Conservation (phyloP, 2,329 filamentous ascomycete genomes). For the Botrytis fragariae region DNA sequence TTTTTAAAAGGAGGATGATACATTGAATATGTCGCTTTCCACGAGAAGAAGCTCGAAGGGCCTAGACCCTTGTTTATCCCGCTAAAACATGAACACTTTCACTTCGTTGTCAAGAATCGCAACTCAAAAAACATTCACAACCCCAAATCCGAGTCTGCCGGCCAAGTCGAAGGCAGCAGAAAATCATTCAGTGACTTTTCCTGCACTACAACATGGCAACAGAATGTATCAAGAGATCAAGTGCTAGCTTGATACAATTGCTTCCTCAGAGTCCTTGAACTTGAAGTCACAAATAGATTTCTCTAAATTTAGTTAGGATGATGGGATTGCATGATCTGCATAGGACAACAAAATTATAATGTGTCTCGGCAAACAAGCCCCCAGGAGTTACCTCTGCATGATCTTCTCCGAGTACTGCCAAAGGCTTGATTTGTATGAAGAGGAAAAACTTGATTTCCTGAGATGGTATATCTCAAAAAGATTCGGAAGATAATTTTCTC, state of each 20-base stretch:
- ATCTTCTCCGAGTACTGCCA: background rate
- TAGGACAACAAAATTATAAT: background rate
- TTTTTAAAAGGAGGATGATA: background rate
- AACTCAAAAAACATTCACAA: accelerated
- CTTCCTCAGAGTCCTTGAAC: background rate
- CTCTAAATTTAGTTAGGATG: background rate
- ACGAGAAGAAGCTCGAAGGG: no score
- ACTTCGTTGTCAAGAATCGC: background rate
- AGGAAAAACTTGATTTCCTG: background rate
- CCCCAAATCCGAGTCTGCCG: background rate
- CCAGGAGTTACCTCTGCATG: background rate
- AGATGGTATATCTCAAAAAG: background rate
- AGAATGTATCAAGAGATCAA: background rate
- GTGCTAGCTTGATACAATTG: background rate
- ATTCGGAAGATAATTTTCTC: background rate
- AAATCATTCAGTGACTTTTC: background rate
- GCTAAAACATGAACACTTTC: background rate
- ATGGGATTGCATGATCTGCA: background rate
- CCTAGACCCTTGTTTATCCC: no score
- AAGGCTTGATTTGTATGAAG: background rate
- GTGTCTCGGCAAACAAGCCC: background rate
- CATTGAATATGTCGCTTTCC: no score
- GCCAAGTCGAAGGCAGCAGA: background rate
- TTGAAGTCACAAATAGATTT: accelerated
- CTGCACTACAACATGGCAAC: background rate